Base-by-base conservation (phyloP, 192 early-diverging fungal species). In the Neocallimastix lanati region DNA sequence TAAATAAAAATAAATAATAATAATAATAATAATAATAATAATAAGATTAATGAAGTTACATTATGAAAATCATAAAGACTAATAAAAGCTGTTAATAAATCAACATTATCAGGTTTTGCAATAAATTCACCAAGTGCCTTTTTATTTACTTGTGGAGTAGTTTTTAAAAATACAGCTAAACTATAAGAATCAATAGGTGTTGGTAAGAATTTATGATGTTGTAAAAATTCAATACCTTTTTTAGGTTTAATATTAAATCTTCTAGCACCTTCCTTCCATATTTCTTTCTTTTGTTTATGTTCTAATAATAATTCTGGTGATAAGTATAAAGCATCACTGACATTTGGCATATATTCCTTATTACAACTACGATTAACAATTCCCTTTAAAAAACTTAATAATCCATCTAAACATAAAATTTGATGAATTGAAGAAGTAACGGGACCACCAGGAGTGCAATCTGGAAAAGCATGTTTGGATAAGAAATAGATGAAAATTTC, bases 211-310 rank as follows among this genome's bases (percentile, higher is more conserved):
- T 78, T 77, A 29, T 90, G 58, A 35, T 82, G 88, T 88, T 94
- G 91, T 78, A 97, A 84, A 80, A 92, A 97, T 13, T 85, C 84
- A 76, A 98, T 90, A 0, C 97, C 96, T 11, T 92, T 90, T 83
- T 95, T 96, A 7, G 95, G 92, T 77, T 86, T 91, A 83, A 91
- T 87, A 82, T 98, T 96, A 84, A 99, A 99, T 76, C 91, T 83
- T 30, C 87, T 84, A 12, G 93, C 92, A 5, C 93, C 96, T 78
- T 91, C 88, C 77, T 90, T 86, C 82, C 98, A 86, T 2, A 93
- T 84, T 25, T 92, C 89, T 84, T 99, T 99, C 79, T 93, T 88
- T 21, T 82, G 82, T 78, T 92, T 92, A 67, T 88, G 83, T 40
- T 82, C 81, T 29, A 84, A 78, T 18, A 93, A 78, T 5, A 78